Percentiles rank a stretch among this genome's conserved stretches.
Conservation (phyloP, 768 basidiomycete genomes). For the Royoungia palumana region DNA sequence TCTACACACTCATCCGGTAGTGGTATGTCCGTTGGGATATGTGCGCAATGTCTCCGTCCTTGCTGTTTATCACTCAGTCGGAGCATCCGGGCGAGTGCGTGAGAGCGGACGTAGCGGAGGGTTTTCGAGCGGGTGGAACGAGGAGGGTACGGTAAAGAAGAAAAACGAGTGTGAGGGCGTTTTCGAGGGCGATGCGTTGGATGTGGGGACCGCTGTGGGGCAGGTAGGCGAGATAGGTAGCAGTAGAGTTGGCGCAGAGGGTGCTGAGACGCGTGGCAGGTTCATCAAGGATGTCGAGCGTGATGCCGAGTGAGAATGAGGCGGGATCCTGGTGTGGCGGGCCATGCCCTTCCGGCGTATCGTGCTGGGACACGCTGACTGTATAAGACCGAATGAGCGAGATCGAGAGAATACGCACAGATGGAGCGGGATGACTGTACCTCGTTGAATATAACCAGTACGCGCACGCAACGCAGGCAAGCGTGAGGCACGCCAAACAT, state of each 20-base stretch:
- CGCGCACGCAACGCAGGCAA: conserved; percentile 55
- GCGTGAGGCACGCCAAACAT: conserved; percentile 44
- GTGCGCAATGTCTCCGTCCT: conserved; percentile 51
- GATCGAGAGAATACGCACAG: conserved; percentile 15
- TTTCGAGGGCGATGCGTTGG: conserved; percentile 83
- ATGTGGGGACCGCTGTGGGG: conserved; percentile 87
- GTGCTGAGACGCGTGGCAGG: conserved; percentile 3
- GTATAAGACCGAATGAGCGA: conserved; percentile 14
- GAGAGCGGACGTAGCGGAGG: conserved; percentile 58
- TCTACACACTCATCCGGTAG: conserved; percentile 56
- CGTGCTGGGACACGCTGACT: conserved; percentile 21
- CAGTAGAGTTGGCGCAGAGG: conserved; percentile 22
- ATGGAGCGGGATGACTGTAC: conserved; percentile 39
- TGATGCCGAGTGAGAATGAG: conserved; percentile 5
- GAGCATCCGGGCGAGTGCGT: conserved; percentile 41
- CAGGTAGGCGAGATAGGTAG: conserved; percentile 65
- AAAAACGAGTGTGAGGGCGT: conserved; percentile 69
- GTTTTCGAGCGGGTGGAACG: conserved; percentile 70
- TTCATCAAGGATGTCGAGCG: conserved; percentile 33
- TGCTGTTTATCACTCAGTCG: conserved; percentile 45
- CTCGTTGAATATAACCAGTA: conserved; percentile 65
- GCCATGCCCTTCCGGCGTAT: conserved; percentile 1
- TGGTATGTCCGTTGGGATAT: conserved; percentile 32
- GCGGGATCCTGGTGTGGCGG: neutral
- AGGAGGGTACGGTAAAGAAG: conserved; percentile 75